Evolutionary conservation across 805 yeast species (phyloP), one percentile per base, ranked within the genome.

Genomic region (Candida caryicola): DNA sequence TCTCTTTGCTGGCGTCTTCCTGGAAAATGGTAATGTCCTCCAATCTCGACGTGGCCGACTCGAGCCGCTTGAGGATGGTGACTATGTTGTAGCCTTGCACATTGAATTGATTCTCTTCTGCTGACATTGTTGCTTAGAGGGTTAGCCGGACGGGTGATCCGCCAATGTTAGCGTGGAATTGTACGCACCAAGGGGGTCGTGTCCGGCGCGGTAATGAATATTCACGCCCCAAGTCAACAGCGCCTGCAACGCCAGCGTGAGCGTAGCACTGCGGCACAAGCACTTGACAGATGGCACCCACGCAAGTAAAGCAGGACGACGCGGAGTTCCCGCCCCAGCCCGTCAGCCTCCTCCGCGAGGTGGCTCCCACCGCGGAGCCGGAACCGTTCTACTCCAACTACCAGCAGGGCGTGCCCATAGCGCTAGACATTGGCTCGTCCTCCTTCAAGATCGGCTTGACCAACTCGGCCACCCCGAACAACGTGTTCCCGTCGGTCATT

Each of bases 21-120:
- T 87, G 95, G 59, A 74, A 81, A 37, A 84, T 74, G 21, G 95
- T 86, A 32, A 89, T 80, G 59, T 89, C 96, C 55, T 89, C 97
- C 50, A 89, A 77, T 34, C 97, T 79, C 4, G 95, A 82, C 7
- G 97, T 87, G 25, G 96, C 96, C 12, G 95, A 91, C 61, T 89
- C 97, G 51, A 89, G 76, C 49, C 95, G 75, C 54, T 57, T 69
- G 41, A 68, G 65, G 39, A 89, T 74, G 32, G 95, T 89, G 30
- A 85, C 85, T 46, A 89, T 71, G 57, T 87, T 89, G 70, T 82
- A 86, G n/a, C 95, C 95, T 54, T 83, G 93, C 40, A 82, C 76
- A 42, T 75, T 73, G 54, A 74, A 60, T 40, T 72, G 75, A 23
- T 23, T 35, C 45, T 72, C 74, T 43, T 69, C 73, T 16, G 59